phyloP scores from a whole-genome alignment of 768 basidiomycete genomes.

The Glaciozyma antarctica region DNA sequence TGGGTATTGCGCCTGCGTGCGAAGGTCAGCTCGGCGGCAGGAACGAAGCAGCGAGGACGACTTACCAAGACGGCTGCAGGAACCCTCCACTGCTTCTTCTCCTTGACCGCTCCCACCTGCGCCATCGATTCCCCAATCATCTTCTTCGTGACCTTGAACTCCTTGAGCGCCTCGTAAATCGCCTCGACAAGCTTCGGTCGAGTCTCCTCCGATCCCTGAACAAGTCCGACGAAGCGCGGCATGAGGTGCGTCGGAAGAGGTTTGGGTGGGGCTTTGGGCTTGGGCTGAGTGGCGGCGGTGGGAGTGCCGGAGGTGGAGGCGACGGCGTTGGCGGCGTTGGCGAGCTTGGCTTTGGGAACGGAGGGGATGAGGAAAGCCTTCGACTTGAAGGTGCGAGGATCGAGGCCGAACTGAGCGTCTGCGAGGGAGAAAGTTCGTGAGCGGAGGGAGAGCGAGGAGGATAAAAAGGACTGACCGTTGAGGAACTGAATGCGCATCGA shows the following conservation, averaged over 20 bases:
- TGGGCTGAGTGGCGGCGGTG: not conserved
- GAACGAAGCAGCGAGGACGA: not conserved
- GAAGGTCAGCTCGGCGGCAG: not conserved
- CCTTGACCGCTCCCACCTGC: not conserved
- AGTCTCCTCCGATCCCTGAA: not conserved
- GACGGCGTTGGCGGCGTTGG: not conserved
- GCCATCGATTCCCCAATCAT: not conserved
- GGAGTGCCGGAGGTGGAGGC: not conserved
- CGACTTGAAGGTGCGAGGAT: not conserved
- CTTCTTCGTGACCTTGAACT: not conserved
- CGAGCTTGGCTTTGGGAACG: not conserved
- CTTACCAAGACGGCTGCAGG: not conserved
- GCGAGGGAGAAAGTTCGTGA: not conserved
- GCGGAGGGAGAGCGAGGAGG: not conserved
- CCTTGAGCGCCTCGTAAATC: not conserved
- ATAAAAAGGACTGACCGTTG: constrained; percentile 20
- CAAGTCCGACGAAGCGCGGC: not conserved
- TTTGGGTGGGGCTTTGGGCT: not conserved
- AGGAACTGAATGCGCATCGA: constrained; percentile 24
- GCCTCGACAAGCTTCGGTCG: not conserved
- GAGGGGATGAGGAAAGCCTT: not conserved
- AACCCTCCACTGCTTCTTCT: not conserved
- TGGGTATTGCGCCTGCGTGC: not conserved
- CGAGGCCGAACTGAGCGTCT: constrained; percentile 4
- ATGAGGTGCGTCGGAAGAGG: not conserved